phyloP scores from a whole-genome alignment of 495 filamentous ascomycete genomes.

The Thermothielavioides terrestris region DNA sequence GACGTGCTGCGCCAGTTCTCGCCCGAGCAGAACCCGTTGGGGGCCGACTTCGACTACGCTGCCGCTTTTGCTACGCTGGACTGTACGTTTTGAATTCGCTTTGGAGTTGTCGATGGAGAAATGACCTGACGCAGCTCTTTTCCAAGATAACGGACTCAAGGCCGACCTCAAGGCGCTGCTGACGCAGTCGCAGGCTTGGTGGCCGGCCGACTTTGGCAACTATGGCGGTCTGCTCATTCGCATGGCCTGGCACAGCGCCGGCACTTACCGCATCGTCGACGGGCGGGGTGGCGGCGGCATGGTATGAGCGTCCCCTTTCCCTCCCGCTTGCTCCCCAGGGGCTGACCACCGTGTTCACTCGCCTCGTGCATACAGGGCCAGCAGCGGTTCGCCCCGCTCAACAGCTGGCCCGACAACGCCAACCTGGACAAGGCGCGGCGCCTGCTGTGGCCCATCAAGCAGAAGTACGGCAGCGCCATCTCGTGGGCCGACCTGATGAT shows the following conservation, averaged over 20 bases:
- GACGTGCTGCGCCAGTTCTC: slow-evolving; percentile 66
- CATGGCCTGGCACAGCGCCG: slow-evolving; percentile 70
- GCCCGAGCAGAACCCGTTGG: slow-evolving; percentile 48
- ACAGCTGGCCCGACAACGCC: slow-evolving; percentile 74
- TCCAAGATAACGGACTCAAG: slow-evolving; percentile 61
- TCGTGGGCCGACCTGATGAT: slow-evolving; percentile 66
- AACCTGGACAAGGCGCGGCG: slow-evolving; percentile 69
- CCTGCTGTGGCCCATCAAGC: slow-evolving; percentile 70
- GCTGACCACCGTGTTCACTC: too few relatives aligned
- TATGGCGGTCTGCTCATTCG: slow-evolving; percentile 69
- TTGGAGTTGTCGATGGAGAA: too few relatives aligned
- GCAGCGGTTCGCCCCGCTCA: slow-evolving; percentile 70
- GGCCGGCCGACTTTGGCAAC: slow-evolving; percentile 70
- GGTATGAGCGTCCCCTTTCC: too few relatives aligned
- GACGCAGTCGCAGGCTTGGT: slow-evolving; percentile 69
- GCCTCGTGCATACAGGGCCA: too few relatives aligned
- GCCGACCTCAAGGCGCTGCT: slow-evolving; percentile 56
- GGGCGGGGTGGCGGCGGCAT: slow-evolving; percentile 64
- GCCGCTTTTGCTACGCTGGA: slow-evolving; percentile 61
- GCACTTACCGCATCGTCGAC: slow-evolving; percentile 63
- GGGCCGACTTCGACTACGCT: slow-evolving; percentile 61
- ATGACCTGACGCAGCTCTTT: too few relatives aligned
- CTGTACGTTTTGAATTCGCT: too few relatives aligned
- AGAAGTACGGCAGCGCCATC: slow-evolving; percentile 73
- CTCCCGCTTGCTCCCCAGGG: too few relatives aligned